Evolutionary conservation across 805 yeast species (phyloP), one percentile per base, ranked within the genome.

Genomic region (Cyberlindnera mycetangii): DNA sequence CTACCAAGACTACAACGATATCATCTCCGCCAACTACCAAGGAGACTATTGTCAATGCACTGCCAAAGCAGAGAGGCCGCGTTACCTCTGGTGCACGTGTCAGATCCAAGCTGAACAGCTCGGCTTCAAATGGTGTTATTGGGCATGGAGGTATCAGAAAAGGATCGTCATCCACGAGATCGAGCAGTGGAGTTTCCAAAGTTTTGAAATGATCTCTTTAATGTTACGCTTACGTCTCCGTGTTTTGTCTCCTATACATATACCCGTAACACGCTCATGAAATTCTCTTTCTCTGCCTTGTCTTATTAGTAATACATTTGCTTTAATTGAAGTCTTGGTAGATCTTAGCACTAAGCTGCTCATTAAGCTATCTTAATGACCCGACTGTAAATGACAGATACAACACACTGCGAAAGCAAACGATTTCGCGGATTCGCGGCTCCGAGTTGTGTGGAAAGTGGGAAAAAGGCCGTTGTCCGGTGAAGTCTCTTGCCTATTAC

Each of bases 1-100:
- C 62, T 1, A 60, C 62, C 3, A 60, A 54, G 41, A 60, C 62
- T 5, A 60, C 61, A 3, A 60, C 61, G 2, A 54, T 58, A 14
- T 54, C 62, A 18, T 58, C 67, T 9, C 63, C 65, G 21, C 65
- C 65, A 37, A 50, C 52, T 15, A 42, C 59, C 4, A 52, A 51
- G 31, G 60, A 58, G 18, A 22, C 51, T 6, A 30, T 50, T 14
- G 37, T 44, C 30, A 49, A 48, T n/a, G 45, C 36, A 5, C 10
- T 60, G 30, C 62, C 62, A 33, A 60, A 58, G 42, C 58, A 53
- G 34, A 52, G 60, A 42, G 35, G 42, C 12, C 51, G 60, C 45
- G 51, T 50, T 15, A 36, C 61, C 10, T 55, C 61, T 1, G 65
- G 65, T 12, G 57, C 66, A 11, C 54, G 65, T 47, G 60, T 59